phyloP scores from a whole-genome alignment of 345 rosid genomes.

The Populus tremula region DNA sequence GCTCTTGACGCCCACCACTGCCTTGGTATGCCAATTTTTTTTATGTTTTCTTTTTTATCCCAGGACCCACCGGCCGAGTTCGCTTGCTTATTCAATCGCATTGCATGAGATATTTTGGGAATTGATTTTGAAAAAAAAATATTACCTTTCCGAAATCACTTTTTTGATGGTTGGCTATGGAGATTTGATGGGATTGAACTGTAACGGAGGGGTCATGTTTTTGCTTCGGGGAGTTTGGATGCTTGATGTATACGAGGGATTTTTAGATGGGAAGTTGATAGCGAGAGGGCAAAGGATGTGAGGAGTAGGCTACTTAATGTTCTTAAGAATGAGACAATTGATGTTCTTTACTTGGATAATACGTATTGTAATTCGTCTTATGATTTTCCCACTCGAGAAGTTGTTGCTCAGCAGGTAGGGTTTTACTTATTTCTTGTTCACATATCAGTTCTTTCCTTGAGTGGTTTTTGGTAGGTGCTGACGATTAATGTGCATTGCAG shows the following conservation, averaged over 20 bases:
- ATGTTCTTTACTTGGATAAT: slow-evolving; percentile 65
- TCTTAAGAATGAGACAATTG: slow-evolving; percentile 36
- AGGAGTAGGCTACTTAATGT: slow-evolving; percentile 43
- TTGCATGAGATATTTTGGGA: no score
- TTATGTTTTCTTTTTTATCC: no score
- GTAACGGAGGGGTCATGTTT: slow-evolving; percentile 62
- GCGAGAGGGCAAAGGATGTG: slow-evolving; percentile 32
- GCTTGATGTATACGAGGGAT: slow-evolving; percentile 69
- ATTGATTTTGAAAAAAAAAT: no score
- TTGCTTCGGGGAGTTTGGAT: slow-evolving; percentile 75
- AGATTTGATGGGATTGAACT: neutral
- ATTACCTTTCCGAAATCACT: no score
- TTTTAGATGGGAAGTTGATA: slow-evolving; percentile 59
- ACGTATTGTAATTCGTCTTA: slow-evolving; percentile 70
- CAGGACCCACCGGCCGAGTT: no score
- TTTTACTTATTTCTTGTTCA: neutral
- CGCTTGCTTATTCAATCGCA: no score
- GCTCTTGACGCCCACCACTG: slow-evolving; percentile 72
- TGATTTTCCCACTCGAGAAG: slow-evolving; percentile 53
- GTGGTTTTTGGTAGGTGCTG: no score
- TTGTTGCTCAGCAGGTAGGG: slow-evolving; percentile 58
- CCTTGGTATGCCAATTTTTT: slow-evolving; percentile 44
- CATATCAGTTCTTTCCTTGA: no score
- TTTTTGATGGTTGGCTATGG: no score
- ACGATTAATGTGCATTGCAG: no score